These are phyloP conservation scores for Pythium dissotocum DNA, from an alignment of 352 stramenopile species.

Conservation along the genomic window DNA sequence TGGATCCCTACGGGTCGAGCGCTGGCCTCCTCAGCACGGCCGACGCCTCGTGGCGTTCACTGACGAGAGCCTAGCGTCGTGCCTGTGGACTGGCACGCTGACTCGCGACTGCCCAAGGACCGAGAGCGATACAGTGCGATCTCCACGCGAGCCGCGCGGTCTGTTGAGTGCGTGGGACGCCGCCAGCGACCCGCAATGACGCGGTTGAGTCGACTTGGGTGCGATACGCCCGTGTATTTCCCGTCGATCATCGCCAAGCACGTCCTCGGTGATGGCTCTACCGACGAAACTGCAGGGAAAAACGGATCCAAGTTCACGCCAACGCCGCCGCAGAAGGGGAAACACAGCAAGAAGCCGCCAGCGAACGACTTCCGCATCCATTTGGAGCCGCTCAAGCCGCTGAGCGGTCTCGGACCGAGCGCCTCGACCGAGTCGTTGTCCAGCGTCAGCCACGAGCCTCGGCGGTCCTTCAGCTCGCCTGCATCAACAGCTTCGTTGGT, in stretches of 20 bases:
- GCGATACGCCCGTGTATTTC: constrained; percentile 47
- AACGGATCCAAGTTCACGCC: constrained; percentile 39
- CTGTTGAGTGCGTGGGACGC: neutral
- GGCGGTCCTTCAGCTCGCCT: neutral
- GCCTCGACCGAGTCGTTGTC: constrained; percentile 17
- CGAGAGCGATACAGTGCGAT: neutral
- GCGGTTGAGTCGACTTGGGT: constrained; percentile 37
- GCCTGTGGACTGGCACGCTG: neutral
- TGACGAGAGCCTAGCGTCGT: neutral
- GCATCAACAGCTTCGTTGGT: neutral
- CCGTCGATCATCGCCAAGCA: constrained; percentile 46
- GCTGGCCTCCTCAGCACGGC: too few relatives aligned
- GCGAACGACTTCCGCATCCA: constrained; percentile 60
- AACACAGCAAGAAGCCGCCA: constrained; percentile 53
- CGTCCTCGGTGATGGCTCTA: constrained; percentile 16
- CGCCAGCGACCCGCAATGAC: constrained; percentile 25
- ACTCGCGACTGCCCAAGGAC: neutral
- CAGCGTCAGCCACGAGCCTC: neutral
- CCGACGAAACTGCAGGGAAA: constrained; percentile 26
- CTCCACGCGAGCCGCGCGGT: neutral
- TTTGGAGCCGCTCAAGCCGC: constrained; percentile 56
- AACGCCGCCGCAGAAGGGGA: constrained; percentile 54
- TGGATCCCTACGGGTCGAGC: neutral
- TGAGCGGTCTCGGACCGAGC: constrained; percentile 29
- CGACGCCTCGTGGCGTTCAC: neutral